Base-by-base conservation (phyloP, 805 yeast genomes). In the Saccharomyces mikatae region DNA sequence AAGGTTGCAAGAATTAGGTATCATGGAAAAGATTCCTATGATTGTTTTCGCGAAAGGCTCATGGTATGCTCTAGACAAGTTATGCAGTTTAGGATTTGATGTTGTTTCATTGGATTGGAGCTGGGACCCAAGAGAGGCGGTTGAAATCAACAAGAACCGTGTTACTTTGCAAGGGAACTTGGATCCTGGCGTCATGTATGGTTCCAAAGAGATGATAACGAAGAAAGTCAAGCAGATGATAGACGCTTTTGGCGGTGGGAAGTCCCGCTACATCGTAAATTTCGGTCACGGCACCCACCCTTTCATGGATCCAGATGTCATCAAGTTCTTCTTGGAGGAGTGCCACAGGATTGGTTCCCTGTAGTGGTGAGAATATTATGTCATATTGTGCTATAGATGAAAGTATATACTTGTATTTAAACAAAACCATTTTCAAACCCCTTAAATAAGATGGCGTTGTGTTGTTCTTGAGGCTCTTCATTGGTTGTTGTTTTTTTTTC, bases 251-350 rank as follows among this genome's bases (percentile, higher is more conserved):
- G 94, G 94, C n/a, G 96, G 96, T 48, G 97, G 97, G 24, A 89
- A 89, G 71, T 82, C 87, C 66, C 80, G 86, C 65, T 94, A 94
- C 74, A 92, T 94, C 61, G 85, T 92, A 62, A 94, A 94, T 75
- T 87, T 94, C 66, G 99, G 99, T 49, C 99, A 94, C 64, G 99
- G 99, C 17, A 94, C 99, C 24, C 97, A 90, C 69, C 99, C 99
- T 24, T 89, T 88, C 73, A 90, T 94, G 96, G 86, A 89, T 59
- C 96, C 98, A 10, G 96, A 87, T 60, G 86, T 86, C 70, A 81
- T 94, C 58, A 83, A 81, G 56, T 88, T 82, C 72, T 94, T 94
- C 74, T 76, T 94, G 66, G 75, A 89, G 71, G 97, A 89, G 70
- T 86, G 94, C 62, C 96, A 89, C 69, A 80, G 91, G 64, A 70